Base-by-base conservation (phyloP, 176 grass and related monocot genomes). In the Rhipidocladum racemiflorum region DNA sequence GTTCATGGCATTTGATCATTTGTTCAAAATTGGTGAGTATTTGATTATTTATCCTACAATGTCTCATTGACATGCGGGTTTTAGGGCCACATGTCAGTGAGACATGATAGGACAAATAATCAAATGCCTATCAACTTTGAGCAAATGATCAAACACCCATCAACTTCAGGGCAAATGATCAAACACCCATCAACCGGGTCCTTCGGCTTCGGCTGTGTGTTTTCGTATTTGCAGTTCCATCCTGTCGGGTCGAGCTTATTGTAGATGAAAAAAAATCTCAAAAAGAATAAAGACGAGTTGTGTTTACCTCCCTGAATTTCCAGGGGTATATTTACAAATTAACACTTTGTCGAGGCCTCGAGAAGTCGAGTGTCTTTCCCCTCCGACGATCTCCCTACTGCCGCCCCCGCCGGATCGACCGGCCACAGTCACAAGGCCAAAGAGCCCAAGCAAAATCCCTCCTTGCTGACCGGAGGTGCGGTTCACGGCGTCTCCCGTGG, bases 401-500 rank as follows among this genome's bases (percentile, higher is more conserved):
- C 5, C 72, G 27, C 14, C 69, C 7, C 68, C 25, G 10, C 68
- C 73, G 29, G 38, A 69, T 55, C 63, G 78, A 35, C 55, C 43
- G 45, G 13, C 4, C 21, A 23, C 24, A 63, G 38, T 11, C 14
- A n/a, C 38, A n/a, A 66, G 48, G 0, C 64, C 8, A 59, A 46
- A 40, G 16, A 40, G 21, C 21, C 71, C 20, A 55, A 17, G 62
- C 39, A 76, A 81, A 80, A 75, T 16, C 71, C 27, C 25, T 86
- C 67, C 39, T n/a, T 54, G 42, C 25, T 61, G 24, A 28, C 27
- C 70, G 70, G 62, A 40, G 79, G 94, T 94, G 92, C 83, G 86
- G 2, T 97, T 97, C 91, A 92, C 85, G 6, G 88, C 89, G 68
- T 97, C 94, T 45, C 94, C 94, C 81, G 90, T 97, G 85, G 85